Evolutionary conservation across 2,329 filamentous ascomycete species (phyloP).

Genomic region (Penicillium sp.): DNA sequence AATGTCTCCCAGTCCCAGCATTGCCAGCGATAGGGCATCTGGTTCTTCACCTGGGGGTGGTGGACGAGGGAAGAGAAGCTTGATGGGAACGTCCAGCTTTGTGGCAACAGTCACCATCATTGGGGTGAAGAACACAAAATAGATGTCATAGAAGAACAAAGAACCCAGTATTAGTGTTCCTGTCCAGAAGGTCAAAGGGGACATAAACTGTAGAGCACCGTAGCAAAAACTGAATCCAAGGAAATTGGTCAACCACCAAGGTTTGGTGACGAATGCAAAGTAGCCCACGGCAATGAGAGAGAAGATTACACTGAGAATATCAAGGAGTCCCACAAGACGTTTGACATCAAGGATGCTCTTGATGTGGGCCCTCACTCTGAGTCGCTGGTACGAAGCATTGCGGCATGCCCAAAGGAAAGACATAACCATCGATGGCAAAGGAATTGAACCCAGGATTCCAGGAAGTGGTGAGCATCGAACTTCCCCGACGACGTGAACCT

Average conservation of each 20-base stretch:
- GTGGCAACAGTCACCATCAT: constrained; percentile 65
- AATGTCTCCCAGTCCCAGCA: constrained; percentile 92
- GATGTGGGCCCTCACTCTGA: constrained; percentile 49
- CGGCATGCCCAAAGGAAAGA: constrained; percentile 48
- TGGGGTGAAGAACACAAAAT: constrained; percentile 55
- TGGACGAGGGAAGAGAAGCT: constrained; percentile 75
- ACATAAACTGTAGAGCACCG: constrained; percentile 72
- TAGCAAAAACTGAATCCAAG: constrained; percentile 87
- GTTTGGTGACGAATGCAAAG: constrained; percentile 57
- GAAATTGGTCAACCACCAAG: constrained; percentile 74
- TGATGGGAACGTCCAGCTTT: constrained; percentile 85
- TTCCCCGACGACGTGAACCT: constrained; percentile 26
- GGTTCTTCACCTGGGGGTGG: constrained; percentile 44
- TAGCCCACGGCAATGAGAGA: constrained; percentile 57
- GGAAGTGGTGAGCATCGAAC: constrained; percentile 48
- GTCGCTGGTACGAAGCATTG: constrained; percentile 47
- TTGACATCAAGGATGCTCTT: constrained; percentile 48
- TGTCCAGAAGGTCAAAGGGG: constrained; percentile 79
- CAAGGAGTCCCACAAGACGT: constrained; percentile 41
- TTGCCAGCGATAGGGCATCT: constrained; percentile 50
- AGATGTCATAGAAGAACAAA: constrained; percentile 91
- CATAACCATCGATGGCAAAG: constrained; percentile 37
- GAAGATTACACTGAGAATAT: constrained; percentile 53
- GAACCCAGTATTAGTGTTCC: constrained; percentile 71
- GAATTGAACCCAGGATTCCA: constrained; percentile 45